phyloP scores from a whole-genome alignment of 768 basidiomycete species.

The Collybia nuda region DNA sequence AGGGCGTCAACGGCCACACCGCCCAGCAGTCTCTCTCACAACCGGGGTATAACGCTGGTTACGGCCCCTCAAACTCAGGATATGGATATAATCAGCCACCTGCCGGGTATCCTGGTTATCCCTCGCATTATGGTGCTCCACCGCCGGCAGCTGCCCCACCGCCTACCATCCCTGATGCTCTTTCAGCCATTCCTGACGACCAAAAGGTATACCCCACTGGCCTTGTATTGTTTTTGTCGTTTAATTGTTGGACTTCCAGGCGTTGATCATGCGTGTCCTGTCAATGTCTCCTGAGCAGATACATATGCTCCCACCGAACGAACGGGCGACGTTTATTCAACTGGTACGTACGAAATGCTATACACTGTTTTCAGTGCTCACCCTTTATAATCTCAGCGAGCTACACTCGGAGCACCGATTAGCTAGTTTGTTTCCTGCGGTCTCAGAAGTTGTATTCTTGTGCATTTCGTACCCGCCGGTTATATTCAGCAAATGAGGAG shows the following conservation, averaged over 20 bases:
- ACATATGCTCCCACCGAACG: conserved; percentile 66
- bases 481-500: too few relatives aligned
- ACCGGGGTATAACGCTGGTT: conserved; percentile 3
- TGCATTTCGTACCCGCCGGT: too few relatives aligned
- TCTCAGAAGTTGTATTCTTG: too few relatives aligned
- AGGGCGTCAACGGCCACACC: conserved; percentile 21
- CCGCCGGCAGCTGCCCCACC: conserved; percentile 14
- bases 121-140: conserved; percentile 19
- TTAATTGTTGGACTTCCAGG: conserved; percentile 1
- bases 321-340: conserved; percentile 78
- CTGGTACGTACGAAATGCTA: conserved; percentile 52
- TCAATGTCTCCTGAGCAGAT: conserved; percentile 84
- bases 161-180: conserved; percentile 44
- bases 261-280: conserved; percentile 16
- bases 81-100: conserved; percentile 20
- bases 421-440: background rate
- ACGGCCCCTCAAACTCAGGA: conserved; percentile 9
- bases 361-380: background rate
- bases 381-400: conserved; percentile 26
- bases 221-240: conserved; percentile 4
- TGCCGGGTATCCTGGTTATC: conserved; percentile 16
- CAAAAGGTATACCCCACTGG: conserved; percentile 49
- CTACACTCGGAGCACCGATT: conserved; percentile 38
- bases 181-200: conserved; percentile 64
- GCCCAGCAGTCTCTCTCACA: conserved; percentile 6